Evolutionary conservation across 2,329 filamentous ascomycete genomes (phyloP).

Genomic region (Didymella pomorum): DNA sequence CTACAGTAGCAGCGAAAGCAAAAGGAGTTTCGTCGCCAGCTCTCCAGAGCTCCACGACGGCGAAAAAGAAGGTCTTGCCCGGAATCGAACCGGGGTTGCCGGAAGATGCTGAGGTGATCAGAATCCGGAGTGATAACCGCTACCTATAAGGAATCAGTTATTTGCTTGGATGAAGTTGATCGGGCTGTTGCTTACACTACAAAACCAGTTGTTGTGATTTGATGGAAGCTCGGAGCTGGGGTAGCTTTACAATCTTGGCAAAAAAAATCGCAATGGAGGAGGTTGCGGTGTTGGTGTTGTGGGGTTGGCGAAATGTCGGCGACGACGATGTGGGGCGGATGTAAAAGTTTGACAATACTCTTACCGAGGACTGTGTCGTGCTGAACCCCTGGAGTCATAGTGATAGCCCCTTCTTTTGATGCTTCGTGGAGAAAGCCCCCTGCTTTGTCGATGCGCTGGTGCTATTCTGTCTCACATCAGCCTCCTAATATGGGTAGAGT

Average conservation of each 20-base stretch:
- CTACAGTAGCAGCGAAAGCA: neutral
- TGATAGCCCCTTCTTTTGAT: too few species aligned
- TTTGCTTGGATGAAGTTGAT: slow-evolving; percentile 8
- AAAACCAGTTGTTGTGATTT: slow-evolving; percentile 15
- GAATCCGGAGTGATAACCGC: slow-evolving; percentile 19
- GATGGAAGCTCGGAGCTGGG: neutral
- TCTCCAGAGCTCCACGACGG: neutral
- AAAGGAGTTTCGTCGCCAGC: neutral
- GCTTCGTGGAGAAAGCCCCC: too few species aligned
- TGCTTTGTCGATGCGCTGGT: too few species aligned
- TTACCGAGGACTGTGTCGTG: neutral
- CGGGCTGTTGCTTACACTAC: slow-evolving; percentile 10
- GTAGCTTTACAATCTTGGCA: neutral
- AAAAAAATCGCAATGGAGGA: neutral
- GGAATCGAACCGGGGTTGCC: slow-evolving; percentile 20
- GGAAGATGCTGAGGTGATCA: slow-evolving; percentile 15
- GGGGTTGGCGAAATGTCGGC: neutral
- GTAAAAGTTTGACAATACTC: neutral
- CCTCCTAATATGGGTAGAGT: too few species aligned
- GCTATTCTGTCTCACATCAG: too few species aligned
- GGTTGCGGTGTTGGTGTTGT: neutral
- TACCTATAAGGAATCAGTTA: slow-evolving; percentile 10
- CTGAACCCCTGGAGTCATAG: neutral
- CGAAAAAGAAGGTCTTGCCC: slow-evolving; percentile 15
- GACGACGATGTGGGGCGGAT: neutral